These are phyloP conservation scores for Neoboletus magnificus DNA, from an alignment of 768 basidiomycete genomes.

Conservation along the genomic window DNA sequence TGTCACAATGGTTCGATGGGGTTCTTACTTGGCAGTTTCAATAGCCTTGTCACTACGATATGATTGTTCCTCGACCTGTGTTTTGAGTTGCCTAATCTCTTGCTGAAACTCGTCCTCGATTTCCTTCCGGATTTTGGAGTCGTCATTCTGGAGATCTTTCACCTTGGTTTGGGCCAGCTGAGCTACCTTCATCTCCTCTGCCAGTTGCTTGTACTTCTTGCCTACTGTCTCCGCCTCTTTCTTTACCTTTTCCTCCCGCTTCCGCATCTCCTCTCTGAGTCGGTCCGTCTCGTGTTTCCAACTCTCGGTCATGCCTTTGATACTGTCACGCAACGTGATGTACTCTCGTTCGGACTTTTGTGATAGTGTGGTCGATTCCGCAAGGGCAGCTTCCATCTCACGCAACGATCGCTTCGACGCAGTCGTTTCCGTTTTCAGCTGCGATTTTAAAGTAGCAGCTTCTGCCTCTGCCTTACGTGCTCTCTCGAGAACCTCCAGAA, in stretches of 20 bases:
- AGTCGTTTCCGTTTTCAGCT: constrained; percentile 70
- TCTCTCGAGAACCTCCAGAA: constrained; percentile 65
- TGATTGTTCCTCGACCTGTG: constrained; percentile 50
- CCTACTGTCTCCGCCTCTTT: constrained; percentile 65
- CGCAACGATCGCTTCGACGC: constrained; percentile 71
- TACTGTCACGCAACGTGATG: constrained; percentile 68
- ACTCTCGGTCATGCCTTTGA: constrained; percentile 67
- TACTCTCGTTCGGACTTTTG: constrained; percentile 85
- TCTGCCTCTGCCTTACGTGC: constrained; percentile 85
- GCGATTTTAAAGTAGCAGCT: constrained; percentile 59
- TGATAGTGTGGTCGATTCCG: constrained; percentile 72
- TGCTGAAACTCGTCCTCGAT: constrained; percentile 60
- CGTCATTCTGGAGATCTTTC: constrained; percentile 48
- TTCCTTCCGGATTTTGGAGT: constrained; percentile 47
- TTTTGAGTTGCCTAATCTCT: constrained; percentile 53
- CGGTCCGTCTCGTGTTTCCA: constrained; percentile 74
- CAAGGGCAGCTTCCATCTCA: constrained; percentile 73
- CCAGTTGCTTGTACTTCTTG: constrained; percentile 63
- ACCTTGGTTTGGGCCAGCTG: constrained; percentile 46
- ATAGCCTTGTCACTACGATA: constrained; percentile 55
- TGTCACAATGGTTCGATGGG: not conserved
- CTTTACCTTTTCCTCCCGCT: constrained; percentile 66
- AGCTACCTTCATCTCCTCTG: constrained; percentile 59
- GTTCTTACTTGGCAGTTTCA: constrained; percentile 58
- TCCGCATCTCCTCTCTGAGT: constrained; percentile 70